Base-by-base conservation (phyloP, 495 filamentous ascomycete species). In the Daldinia loculata region DNA sequence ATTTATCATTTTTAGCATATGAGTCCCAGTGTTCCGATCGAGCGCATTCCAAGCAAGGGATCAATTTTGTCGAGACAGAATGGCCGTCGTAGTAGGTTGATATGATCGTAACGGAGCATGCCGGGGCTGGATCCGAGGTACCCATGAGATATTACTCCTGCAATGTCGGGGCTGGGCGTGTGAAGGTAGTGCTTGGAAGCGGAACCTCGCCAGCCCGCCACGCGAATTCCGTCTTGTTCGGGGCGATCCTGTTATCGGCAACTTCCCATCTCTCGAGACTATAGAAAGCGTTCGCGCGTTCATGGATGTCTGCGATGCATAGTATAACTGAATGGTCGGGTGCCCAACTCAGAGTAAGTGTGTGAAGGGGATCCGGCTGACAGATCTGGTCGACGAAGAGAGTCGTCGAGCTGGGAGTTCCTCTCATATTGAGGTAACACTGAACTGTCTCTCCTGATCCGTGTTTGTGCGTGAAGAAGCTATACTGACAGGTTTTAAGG, bases 191-290 rank as follows among this genome's bases (percentile, higher is more conserved):
- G 8, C 43, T 59, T 30, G 56, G 56, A 34, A 43, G 17, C 32
- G 63, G 55, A 51, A 53, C 9, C 15, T 66, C 39, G 1, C 56
- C 56, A 22, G 27, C 19, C 19, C 12, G 3, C 63, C 63, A 66
- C 11, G 34, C 64, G 36, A 36, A 56, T 56, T 61, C 56, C 2
- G 64, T 67, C 50, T 67, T 67, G n/a, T 67, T 61, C 6, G 56
- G 36, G 1, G 15, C 50, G 1, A 36, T 29, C 15, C 6, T 32
- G 5, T 26, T 57, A 12, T 67, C 17, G 24, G 7, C 1, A n/a
- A 61, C 36, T 9, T 67, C 64, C 48, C 56, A 67, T 12, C 9
- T 34, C 3, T 61, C 45, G 14, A 67, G 17, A 0, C 56, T 38
- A 27, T 67, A 67, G 64, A 61, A 67, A 0, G 64, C 64, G 29